Evolutionary conservation across 768 basidiomycete species (phyloP).

Genomic region (Lentinula detonsa): DNA sequence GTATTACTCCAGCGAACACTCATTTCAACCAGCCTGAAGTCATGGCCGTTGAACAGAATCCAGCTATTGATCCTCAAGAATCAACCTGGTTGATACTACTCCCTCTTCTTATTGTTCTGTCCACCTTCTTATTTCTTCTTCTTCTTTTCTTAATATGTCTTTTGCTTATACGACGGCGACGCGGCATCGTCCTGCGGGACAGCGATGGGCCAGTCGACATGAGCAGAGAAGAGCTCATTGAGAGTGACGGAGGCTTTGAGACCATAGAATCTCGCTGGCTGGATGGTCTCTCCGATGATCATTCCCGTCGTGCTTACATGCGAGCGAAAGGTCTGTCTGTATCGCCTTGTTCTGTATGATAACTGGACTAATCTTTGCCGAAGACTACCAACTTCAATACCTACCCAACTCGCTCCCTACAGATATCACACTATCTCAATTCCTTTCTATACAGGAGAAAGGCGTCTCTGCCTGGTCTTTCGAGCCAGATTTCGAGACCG

Average conservation of each 20-base stretch:
- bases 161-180: conserved; percentile 71
- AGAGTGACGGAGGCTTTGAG: conserved; percentile 91
- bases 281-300: conserved; percentile 63
- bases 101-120: conserved; percentile 89
- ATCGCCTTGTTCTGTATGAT: conserved; percentile 1
- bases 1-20: neutral
- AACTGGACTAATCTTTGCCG: neutral
- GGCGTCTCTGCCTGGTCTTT: conserved; percentile 99
- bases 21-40: neutral
- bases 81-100: conserved; percentile 73
- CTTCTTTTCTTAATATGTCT: conserved; percentile 88
- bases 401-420: conserved; percentile 95
- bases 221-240: conserved; percentile 83
- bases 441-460: conserved; percentile 98
- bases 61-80: neutral
- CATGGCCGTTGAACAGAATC: conserved; percentile 1
- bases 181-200: conserved; percentile 78
- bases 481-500: conserved; percentile 96
- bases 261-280: conserved; percentile 92
- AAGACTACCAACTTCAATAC: conserved; percentile 82
- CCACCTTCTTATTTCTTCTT: conserved; percentile 88
- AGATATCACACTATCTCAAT: conserved; percentile 97
- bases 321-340: conserved; percentile 75
- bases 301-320: conserved; percentile 61
- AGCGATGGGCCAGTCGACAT: conserved; percentile 91